These are phyloP conservation scores for Bifiguratus adelaidae DNA, from an alignment of 192 early-diverging fungal species.

Conservation along the genomic window DNA sequence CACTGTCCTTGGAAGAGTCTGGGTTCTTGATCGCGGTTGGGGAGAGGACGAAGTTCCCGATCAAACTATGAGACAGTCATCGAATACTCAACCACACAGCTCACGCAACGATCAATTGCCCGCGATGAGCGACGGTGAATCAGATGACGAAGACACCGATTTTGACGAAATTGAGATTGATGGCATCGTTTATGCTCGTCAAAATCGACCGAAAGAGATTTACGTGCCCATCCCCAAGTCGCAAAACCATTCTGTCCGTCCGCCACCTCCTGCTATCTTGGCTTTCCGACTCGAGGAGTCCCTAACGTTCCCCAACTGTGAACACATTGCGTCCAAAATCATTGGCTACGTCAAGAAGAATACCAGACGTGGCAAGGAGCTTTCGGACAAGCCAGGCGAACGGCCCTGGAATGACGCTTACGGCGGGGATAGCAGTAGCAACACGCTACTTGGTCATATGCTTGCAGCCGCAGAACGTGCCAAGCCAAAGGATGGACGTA, in stretches of 20 bases:
- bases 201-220: too few species aligned
- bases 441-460: too few species aligned
- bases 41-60: too few species aligned
- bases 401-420: conserved; percentile 19
- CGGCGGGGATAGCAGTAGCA: too few species aligned
- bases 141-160: not conserved
- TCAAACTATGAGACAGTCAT: too few species aligned
- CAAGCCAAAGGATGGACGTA: conserved; percentile 23
- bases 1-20: conserved; percentile 25
- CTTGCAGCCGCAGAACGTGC: conserved; percentile 9
- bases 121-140: too few species aligned
- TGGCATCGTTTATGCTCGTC: too few species aligned
- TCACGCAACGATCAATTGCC: too few species aligned
- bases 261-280: conserved; percentile 47
- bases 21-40: too few species aligned
- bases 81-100: too few species aligned
- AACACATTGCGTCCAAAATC: conserved; percentile 42
- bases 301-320: conserved; percentile 61
- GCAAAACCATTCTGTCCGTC: too few species aligned
- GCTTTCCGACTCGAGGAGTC: conserved; percentile 60
- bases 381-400: conserved; percentile 11
- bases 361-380: conserved; percentile 6
- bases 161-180: too few species aligned
- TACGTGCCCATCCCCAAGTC: conserved; percentile 8
- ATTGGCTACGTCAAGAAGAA: conserved; percentile 16